These are phyloP conservation scores for Candida awuae DNA, from an alignment of 805 yeast genomes.

Conservation along the genomic window DNA sequence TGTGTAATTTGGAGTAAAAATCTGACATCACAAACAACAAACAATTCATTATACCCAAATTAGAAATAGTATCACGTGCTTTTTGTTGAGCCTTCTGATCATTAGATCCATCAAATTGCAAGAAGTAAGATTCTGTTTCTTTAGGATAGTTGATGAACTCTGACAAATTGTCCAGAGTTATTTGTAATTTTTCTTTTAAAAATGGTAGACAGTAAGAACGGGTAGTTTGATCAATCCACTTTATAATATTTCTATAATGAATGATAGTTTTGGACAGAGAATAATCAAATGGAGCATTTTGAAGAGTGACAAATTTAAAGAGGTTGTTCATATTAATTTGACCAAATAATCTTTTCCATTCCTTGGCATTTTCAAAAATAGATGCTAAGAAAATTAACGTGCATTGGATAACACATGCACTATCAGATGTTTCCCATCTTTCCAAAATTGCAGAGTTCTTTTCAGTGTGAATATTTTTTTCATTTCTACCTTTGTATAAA, in stretches of 20 bases:
- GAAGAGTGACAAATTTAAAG: slow-evolving; percentile 39
- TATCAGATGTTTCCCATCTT: slow-evolving; percentile 46
- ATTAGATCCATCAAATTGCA: slow-evolving; percentile 24
- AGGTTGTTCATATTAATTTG: slow-evolving; percentile 36
- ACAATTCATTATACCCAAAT: slow-evolving; percentile 34
- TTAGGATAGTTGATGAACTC: slow-evolving; percentile 25
- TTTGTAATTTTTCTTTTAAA: slow-evolving; percentile 14
- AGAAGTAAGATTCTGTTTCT: slow-evolving; percentile 31
- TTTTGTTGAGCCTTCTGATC: slow-evolving; percentile 13
- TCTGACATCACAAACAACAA: slow-evolving; percentile 46
- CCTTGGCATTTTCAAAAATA: slow-evolving; percentile 43
- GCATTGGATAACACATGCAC: slow-evolving; percentile 42
- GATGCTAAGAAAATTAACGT: slow-evolving; percentile 43
- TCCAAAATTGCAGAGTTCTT: slow-evolving; percentile 33
- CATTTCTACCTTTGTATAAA: slow-evolving; percentile 35
- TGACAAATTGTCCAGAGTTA: slow-evolving; percentile 13
- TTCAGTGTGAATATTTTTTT: slow-evolving; percentile 35
- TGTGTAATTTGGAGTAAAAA: slow-evolving; percentile 44
- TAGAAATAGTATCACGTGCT: slow-evolving; percentile 31
- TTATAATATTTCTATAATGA: slow-evolving; percentile 46
- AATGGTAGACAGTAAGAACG: slow-evolving; percentile 38
- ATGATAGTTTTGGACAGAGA: slow-evolving; percentile 45
- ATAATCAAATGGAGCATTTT: slow-evolving; percentile 56
- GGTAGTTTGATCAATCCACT: slow-evolving; percentile 47
- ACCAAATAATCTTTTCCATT: slow-evolving; percentile 37